Conservation (phyloP, 306 rosid species). For the Gynostemma pentaphyllum region DNA sequence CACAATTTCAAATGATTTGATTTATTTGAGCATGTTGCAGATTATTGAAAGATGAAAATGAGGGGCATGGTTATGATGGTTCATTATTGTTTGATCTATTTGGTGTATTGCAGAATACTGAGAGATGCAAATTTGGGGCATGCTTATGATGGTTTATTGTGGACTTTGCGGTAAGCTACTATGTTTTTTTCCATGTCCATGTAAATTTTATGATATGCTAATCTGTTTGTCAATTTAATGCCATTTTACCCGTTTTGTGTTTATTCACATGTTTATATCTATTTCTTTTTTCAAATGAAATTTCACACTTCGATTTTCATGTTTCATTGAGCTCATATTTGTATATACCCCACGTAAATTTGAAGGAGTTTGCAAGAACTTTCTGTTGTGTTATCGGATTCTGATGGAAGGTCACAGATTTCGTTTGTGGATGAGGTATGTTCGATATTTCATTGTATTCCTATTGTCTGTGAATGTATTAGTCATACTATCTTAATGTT, state of each 20-base stretch:
- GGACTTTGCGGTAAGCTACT: conserved; percentile 72
- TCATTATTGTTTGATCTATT: no score
- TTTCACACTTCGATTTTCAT: conserved; percentile 7
- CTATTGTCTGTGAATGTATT: conserved; percentile 3
- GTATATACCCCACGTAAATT: conserved; percentile 22
- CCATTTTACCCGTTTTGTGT: background rate
- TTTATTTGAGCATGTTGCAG: conserved; percentile 38
- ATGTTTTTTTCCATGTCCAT: background rate
- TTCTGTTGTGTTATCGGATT: conserved; percentile 47
- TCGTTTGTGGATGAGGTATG: conserved; percentile 45
- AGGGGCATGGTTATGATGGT: conserved; percentile 67
- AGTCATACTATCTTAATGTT: background rate
- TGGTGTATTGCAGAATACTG: no score
- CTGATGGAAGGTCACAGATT: conserved; percentile 27
- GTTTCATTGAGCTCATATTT: conserved; percentile 19
- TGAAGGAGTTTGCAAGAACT: conserved; percentile 89
- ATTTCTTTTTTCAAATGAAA: conserved; percentile 8
- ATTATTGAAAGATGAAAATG: conserved; percentile 69
- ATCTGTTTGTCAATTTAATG: background rate
- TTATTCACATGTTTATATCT: conserved; percentile 4
- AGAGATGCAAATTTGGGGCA: conserved; percentile 69
- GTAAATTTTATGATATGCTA: background rate
- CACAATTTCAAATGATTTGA: background rate
- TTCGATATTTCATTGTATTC: conserved; percentile 4
- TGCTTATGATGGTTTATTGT: conserved; percentile 70